phyloP scores from a whole-genome alignment of 805 yeast genomes.

The Cyberlindnera maritima region DNA sequence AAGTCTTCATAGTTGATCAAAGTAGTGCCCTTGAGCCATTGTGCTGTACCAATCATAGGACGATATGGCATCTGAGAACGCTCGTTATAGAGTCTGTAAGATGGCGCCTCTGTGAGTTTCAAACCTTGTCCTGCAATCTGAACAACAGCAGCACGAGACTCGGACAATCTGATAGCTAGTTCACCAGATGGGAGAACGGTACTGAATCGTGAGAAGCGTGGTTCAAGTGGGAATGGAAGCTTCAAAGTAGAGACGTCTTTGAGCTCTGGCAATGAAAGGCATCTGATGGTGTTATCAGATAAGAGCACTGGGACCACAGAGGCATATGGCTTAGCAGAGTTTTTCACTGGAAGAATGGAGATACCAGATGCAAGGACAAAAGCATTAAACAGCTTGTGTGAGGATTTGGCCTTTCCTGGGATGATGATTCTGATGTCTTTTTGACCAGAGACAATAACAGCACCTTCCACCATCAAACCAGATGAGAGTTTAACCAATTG shows the following conservation, averaged over 20 bases:
- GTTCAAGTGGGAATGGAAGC: constrained; percentile 41
- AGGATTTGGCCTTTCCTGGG: constrained; percentile 57
- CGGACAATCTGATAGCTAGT: constrained; percentile 51
- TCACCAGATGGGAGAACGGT: constrained; percentile 54
- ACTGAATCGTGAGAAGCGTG: constrained; percentile 40
- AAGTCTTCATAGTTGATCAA: constrained; percentile 61
- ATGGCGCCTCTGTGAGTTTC: constrained; percentile 10
- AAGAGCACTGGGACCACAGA: constrained; percentile 46
- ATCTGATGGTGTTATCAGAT: constrained; percentile 45
- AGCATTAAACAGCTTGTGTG: constrained; percentile 58
- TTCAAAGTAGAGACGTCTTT: constrained; percentile 51
- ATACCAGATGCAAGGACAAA: constrained; percentile 49
- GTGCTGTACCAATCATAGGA: constrained; percentile 75
- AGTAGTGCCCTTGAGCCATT: constrained; percentile 82
- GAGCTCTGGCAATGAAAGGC: constrained; percentile 57
- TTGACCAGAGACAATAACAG: constrained; percentile 51
- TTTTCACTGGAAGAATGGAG: constrained; percentile 35
- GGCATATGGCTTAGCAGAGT: constrained; percentile 34
- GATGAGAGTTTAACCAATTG: constrained; percentile 56
- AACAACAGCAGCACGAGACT: constrained; percentile 51
- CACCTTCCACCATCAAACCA: constrained; percentile 63
- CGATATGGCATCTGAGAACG: constrained; percentile 68
- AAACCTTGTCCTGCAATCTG: constrained; percentile 9
- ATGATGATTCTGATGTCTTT: constrained; percentile 62
- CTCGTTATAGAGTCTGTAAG: constrained; percentile 68